A percentile compares a stretch with the other conserved stretches of the same genome.
phyloP scores from a whole-genome alignment of 2,329 filamentous ascomycete species.

The Ascochyta fabae region DNA sequence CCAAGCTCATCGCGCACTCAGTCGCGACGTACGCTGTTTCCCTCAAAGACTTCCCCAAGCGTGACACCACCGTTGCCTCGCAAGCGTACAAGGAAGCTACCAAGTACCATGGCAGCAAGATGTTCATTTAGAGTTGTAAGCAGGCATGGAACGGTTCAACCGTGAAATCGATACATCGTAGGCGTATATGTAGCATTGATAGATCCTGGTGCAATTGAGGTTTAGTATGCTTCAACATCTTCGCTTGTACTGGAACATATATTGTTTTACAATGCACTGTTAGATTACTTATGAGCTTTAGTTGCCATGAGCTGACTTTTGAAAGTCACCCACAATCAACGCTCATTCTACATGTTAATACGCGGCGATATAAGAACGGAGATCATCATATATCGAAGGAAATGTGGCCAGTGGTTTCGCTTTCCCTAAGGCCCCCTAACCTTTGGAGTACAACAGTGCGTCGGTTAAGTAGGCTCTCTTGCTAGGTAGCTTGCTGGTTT shows the following conservation, averaged over 20 bases:
- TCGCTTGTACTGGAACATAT: not conserved
- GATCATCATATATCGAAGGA: too few relatives aligned
- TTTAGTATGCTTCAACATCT: not conserved
- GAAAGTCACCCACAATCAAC: too few relatives aligned
- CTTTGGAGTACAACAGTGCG: too few relatives aligned
- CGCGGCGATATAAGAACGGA: too few relatives aligned
- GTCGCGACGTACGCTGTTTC: conserved; percentile 46
- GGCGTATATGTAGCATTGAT: not conserved
- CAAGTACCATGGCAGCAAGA: conserved; percentile 45
- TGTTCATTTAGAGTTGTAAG: conserved; percentile 33
- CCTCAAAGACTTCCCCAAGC: conserved; percentile 46
- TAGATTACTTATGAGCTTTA: not conserved
- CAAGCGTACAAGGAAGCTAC: conserved; percentile 27
- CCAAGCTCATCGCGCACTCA: conserved; percentile 49
- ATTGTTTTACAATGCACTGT: not conserved
- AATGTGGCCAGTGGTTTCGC: too few relatives aligned
- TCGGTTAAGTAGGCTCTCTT: too few relatives aligned
- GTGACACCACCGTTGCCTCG: conserved; percentile 25
- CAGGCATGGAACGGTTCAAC: too few relatives aligned
- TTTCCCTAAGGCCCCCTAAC: too few relatives aligned
- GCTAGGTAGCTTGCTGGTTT: too few relatives aligned
- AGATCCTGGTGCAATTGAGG: not conserved
- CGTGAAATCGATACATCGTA: not conserved
- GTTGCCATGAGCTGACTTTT: too few relatives aligned
- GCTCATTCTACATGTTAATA: too few relatives aligned